These are phyloP conservation scores for Pulicaria dysenterica DNA, from an alignment of 129 eudicot genomes.

Conservation along the genomic window DNA sequence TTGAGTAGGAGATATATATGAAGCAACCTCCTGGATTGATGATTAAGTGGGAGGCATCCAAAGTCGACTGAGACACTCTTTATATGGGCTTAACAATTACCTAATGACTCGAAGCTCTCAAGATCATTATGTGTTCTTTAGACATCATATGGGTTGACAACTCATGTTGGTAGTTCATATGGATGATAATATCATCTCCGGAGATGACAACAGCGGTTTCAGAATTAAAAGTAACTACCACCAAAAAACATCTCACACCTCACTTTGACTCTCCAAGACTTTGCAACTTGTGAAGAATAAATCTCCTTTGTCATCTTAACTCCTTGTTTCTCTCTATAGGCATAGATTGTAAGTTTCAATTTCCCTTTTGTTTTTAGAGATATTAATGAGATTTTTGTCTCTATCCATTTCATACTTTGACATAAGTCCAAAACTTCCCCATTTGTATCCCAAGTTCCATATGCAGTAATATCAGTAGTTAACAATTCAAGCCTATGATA, in stretches of 20 bases:
- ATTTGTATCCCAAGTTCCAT: slow-evolving; percentile 15
- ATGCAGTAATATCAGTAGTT: slow-evolving; percentile 12
- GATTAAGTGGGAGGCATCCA: too few species aligned
- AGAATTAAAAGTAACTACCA: background rate
- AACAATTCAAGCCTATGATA: background rate
- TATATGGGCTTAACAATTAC: too few species aligned
- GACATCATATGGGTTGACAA: too few species aligned
- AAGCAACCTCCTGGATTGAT: too few species aligned
- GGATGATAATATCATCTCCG: too few species aligned
- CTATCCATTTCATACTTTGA: slow-evolving; percentile 4
- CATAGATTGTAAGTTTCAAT: background rate
- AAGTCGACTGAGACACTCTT: too few species aligned
- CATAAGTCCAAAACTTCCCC: slow-evolving; percentile 26
- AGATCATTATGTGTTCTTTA: too few species aligned
- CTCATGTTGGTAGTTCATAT: too few species aligned
- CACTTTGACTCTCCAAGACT: background rate
- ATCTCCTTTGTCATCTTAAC: background rate
- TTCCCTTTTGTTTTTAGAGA: background rate
- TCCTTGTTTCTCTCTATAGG: background rate
- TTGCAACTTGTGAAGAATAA: background rate
- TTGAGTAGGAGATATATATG: too few species aligned
- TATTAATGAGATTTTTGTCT: slow-evolving; percentile 10
- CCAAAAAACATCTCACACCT: slow-evolving; percentile 2
- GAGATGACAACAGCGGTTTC: too few species aligned
- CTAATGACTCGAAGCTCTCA: too few species aligned